Conservation (phyloP, 345 rosid genomes). For the Corymbia maculata region DNA sequence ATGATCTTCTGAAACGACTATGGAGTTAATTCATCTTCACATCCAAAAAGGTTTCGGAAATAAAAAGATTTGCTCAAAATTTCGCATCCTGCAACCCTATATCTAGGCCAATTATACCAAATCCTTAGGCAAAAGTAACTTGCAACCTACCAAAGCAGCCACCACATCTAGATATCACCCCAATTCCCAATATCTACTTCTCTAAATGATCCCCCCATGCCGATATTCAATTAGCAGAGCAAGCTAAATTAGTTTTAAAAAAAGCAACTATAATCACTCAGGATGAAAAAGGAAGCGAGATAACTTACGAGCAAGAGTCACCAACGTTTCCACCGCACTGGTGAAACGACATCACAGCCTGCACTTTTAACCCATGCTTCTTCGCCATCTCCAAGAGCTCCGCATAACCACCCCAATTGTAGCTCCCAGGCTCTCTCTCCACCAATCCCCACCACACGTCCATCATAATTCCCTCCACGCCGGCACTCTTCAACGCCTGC, state of each 20-base stretch:
- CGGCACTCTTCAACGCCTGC: slow-evolving; percentile 91
- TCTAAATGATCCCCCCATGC: background rate
- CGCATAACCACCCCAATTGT: slow-evolving; percentile 91
- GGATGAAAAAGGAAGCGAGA: background rate
- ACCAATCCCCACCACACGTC: slow-evolving; percentile 99
- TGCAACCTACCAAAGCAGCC: background rate
- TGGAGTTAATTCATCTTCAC: background rate
- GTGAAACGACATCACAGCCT: slow-evolving; percentile 98
- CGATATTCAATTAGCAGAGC: background rate
- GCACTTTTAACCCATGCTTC: slow-evolving; percentile 85
- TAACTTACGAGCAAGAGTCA: slow-evolving; percentile 75
- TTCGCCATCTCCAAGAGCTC: slow-evolving; percentile 91
- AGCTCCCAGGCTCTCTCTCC: slow-evolving; percentile 78
- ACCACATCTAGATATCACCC: background rate
- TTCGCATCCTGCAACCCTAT: background rate
- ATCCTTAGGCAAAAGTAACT: background rate
- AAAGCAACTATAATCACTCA: background rate
- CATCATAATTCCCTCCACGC: slow-evolving; percentile 93
- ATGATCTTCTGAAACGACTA: background rate
- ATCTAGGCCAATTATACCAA: background rate
- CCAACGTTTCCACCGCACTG: slow-evolving; percentile 99
- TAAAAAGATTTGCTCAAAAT: background rate
- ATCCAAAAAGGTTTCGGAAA: background rate
- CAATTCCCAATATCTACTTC: background rate
- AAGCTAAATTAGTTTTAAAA: background rate